Evolutionary conservation across 1,139 yeast species (phyloP), one percentile per base, ranked within the genome.

Genomic region (Pichia sp.): DNA sequence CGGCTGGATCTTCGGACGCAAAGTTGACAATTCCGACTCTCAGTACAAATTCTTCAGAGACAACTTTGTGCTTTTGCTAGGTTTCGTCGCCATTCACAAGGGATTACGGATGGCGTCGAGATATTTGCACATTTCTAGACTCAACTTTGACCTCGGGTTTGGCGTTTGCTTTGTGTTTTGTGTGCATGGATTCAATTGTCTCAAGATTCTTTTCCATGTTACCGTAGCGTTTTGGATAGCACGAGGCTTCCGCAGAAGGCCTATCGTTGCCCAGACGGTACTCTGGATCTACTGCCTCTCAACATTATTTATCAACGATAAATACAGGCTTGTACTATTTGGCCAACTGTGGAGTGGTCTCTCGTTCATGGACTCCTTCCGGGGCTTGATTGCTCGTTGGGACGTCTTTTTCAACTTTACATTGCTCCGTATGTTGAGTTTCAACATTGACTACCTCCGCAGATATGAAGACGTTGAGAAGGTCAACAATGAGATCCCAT

Each of bases 371-470:
- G 95, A 83, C 61, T 77, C 81, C 1, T 83, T 76, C 61, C 75
- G 73, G 65, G 98, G 99, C 0, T 76, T 91, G 25, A 83, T 93
- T 59, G 76, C 82, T 19, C 75, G 98, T 60, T 95, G 99, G 99
- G 98, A 93, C 65, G 97, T 95, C 8, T 88, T 87, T 62, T 95
- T 83, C 75, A 95, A 93, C 68, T 89, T 95, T 68, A 85, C 96
- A 0, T 72, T 93, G 58, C 75, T 95, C 51, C 76, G 97, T 60
- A 80, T 90, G 79, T 70, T 95, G 47, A 87, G 96, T 53, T 93
- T 77, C 68, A 87, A 87, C 59, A 67, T 87, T 58, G 99, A 95
- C 68, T 89, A 78, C 62, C 67, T 85, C 43, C 80, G 78, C 60
- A 41, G 55, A 6, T 45, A 16, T 18, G 45, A 48, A n/a, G 72